Conservation (phyloP, 2,329 filamentous ascomycete species). For the Claviceps sp. region DNA sequence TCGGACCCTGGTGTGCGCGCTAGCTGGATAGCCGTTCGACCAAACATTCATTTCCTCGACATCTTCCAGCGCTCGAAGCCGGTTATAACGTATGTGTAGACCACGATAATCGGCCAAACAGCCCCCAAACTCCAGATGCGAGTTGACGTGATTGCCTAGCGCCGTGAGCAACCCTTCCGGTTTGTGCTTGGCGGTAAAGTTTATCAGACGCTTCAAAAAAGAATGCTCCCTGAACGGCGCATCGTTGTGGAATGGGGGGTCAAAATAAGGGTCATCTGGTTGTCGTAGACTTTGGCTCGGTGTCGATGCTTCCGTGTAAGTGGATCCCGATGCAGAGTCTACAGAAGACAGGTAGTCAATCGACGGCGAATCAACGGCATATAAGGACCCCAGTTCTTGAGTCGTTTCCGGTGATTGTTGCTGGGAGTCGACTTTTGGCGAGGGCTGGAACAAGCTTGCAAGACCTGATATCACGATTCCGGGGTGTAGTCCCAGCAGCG, state of each 20-base stretch:
- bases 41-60: slow-evolving; percentile 38
- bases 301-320: neutral
- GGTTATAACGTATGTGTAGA: slow-evolving; percentile 56
- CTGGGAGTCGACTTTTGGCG: slow-evolving; percentile 14
- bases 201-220: slow-evolving; percentile 52
- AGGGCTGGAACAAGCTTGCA: slow-evolving; percentile 56
- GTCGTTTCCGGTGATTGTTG: neutral
- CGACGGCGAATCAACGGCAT: slow-evolving; percentile 5
- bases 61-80: slow-evolving; percentile 58
- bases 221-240: slow-evolving; percentile 53
- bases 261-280: slow-evolving; percentile 50
- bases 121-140: slow-evolving; percentile 72
- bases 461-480: slow-evolving; percentile 75
- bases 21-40: slow-evolving; percentile 8
- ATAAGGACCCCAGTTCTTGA: neutral
- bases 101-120: slow-evolving; percentile 65
- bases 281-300: slow-evolving; percentile 5
- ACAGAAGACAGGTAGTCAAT: slow-evolving; percentile 9
- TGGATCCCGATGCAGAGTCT: slow-evolving; percentile 4
- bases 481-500: slow-evolving; percentile 79
- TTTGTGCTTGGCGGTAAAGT: slow-evolving; percentile 73
- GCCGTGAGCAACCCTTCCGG: slow-evolving; percentile 55
- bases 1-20: slow-evolving; percentile 41
- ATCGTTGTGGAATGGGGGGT: slow-evolving; percentile 66
- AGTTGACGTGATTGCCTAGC: slow-evolving; percentile 59